These are phyloP conservation scores for Neurospora sublineolata DNA, from an alignment of 495 filamentous ascomycete species.

Conservation along the genomic window DNA sequence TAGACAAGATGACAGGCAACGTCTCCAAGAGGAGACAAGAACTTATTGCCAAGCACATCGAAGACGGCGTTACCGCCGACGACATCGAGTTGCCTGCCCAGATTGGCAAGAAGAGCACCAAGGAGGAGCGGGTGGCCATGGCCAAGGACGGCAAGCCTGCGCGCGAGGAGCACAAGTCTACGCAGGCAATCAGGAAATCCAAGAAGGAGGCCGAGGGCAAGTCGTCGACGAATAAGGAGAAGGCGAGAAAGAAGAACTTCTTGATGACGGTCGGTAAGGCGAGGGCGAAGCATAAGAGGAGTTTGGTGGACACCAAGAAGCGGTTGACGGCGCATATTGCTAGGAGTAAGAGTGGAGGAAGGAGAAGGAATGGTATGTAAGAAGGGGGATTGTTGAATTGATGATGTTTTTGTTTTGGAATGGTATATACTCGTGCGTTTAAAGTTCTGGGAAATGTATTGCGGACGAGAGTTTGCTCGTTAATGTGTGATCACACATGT, in stretches of 20 bases:
- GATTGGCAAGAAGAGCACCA: conserved; percentile 52
- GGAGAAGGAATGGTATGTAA: conserved; percentile 52
- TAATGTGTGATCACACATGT: not conserved
- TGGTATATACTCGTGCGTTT: not conserved
- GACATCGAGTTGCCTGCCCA: conserved; percentile 73
- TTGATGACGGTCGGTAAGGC: conserved; percentile 96
- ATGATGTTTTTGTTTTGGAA: not conserved
- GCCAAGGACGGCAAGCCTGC: conserved; percentile 65
- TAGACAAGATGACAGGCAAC: conserved; percentile 48
- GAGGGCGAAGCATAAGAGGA: conserved; percentile 82
- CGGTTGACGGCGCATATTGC: conserved; percentile 73
- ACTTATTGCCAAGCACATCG: conserved; percentile 49
- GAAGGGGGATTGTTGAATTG: not conserved
- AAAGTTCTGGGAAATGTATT: not conserved
- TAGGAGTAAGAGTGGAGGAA: conserved; percentile 71
- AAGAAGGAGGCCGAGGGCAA: conserved; percentile 81
- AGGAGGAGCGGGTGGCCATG: conserved; percentile 69
- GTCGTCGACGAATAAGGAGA: conserved; percentile 96
- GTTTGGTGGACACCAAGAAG: conserved; percentile 69
- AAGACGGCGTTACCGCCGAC: conserved; percentile 75
- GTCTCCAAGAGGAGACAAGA: conserved; percentile 35
- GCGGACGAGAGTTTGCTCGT: not conserved
- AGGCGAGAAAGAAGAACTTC: conserved; percentile 92
- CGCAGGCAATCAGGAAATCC: conserved; percentile 66
- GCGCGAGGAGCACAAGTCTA: conserved; percentile 67